These are phyloP conservation scores for Suhomyces wounanorum DNA, from an alignment of 1,139 yeast genomes.

Conservation along the genomic window DNA sequence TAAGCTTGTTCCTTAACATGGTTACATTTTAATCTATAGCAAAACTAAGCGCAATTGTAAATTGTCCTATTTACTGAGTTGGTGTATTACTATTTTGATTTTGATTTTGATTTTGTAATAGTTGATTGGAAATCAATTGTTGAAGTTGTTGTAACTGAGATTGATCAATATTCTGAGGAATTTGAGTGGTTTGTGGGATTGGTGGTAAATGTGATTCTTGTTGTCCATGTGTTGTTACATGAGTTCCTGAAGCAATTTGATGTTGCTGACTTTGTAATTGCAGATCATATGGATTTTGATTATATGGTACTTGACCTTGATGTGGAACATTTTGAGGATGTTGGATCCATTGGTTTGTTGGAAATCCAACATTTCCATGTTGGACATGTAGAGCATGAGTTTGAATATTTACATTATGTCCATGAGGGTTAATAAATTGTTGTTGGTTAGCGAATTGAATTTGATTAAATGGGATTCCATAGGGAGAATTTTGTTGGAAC, in stretches of 20 bases:
- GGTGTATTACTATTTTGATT: conserved; percentile 17
- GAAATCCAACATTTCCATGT: neutral
- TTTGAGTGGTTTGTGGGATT: conserved; percentile 7
- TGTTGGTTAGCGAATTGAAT: conserved; percentile 2
- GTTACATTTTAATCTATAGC: no score
- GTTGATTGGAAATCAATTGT: conserved; percentile 30
- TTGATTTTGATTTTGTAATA: conserved; percentile 12
- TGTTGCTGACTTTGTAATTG: neutral
- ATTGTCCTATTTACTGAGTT: neutral
- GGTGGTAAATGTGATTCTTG: conserved; percentile 19
- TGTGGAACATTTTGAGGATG: conserved; percentile 16
- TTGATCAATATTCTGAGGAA: conserved; percentile 10
- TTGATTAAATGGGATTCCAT: conserved; percentile 7
- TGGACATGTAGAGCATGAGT: neutral
- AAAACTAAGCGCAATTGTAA: no score
- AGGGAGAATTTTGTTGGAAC: conserved; percentile 5
- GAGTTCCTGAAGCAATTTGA: neutral
- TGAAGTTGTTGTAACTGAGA: conserved; percentile 32
- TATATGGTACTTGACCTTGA: conserved; percentile 5
- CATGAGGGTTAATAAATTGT: neutral
- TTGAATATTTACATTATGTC: neutral
- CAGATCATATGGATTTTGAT: conserved; percentile 1
- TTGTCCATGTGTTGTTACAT: neutral
- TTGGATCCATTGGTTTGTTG: conserved; percentile 4
- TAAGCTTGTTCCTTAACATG: no score